Evolutionary conservation across 2,329 filamentous ascomycete genomes (phyloP).

Genomic region (Ustilaginoidea virens): DNA sequence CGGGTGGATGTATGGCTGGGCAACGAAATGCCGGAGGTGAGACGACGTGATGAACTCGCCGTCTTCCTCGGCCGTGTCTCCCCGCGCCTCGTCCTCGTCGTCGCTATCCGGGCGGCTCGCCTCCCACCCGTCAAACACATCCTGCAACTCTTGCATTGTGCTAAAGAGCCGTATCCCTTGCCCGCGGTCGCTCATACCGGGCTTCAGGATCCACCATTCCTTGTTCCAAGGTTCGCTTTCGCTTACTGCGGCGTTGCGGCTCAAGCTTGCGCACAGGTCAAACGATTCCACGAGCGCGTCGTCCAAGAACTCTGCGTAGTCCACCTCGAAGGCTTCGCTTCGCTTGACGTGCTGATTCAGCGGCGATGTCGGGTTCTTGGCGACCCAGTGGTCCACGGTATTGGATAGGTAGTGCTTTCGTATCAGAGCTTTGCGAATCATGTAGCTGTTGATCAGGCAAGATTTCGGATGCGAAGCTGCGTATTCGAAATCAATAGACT

Average conservation of each 20-base stretch:
- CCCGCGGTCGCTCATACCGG: conserved; percentile 91
- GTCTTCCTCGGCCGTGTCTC: conserved; percentile 15
- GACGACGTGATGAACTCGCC: conserved; percentile 59
- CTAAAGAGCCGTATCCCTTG: conserved; percentile 87
- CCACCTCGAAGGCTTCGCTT: conserved; percentile 78
- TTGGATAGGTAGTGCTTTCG: conserved; percentile 85
- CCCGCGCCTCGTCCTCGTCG: conserved; percentile 39
- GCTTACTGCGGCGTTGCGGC: conserved; percentile 35
- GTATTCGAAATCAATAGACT: conserved; percentile 71
- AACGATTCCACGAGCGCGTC: conserved; percentile 84
- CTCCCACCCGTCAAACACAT: conserved; percentile 88
- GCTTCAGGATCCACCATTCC: conserved; percentile 97
- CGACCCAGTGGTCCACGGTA: conserved; percentile 71
- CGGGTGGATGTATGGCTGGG: conserved; percentile 85
- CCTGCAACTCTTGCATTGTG: conserved; percentile 67
- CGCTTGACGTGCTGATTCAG: conserved; percentile 59
- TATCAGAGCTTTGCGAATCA: conserved; percentile 92
- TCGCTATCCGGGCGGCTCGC: conserved; percentile 48
- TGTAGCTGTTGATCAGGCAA: conserved; percentile 70
- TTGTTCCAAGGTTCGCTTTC: conserved; percentile 21
- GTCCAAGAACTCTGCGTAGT: conserved; percentile 93
- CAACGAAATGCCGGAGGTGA: conserved; percentile 89
- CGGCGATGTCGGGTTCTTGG: conserved; percentile 62
- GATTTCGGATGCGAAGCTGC: conserved; percentile 45
- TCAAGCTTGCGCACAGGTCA: conserved; percentile 67